These are phyloP conservation scores for Cornus suecica DNA, from an alignment of 148 eudicot genomes.

Conservation along the genomic window DNA sequence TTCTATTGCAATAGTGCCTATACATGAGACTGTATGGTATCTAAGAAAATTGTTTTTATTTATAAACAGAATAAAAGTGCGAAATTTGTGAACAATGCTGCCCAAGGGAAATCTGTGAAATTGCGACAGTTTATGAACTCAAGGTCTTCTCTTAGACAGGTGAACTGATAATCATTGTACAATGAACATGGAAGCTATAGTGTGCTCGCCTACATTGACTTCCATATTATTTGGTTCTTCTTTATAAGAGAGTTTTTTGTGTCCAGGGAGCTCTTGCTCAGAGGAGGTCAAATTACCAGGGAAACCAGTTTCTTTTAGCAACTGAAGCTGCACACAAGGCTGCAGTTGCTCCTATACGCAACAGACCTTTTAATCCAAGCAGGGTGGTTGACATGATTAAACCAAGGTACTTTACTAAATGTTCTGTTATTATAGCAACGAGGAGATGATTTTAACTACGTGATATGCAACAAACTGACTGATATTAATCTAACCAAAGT, in stretches of 20 bases:
- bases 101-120: conserved; percentile 57
- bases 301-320: conserved; percentile 61
- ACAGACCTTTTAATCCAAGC: conserved; percentile 41
- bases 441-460: background rate
- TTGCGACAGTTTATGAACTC: conserved; percentile 63
- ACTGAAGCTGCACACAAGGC: conserved; percentile 74
- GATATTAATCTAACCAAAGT: background rate
- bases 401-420: conserved; percentile 46
- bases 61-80: conserved; percentile 55
- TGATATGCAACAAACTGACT: conserved; percentile 5
- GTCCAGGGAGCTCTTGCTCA: conserved; percentile 75
- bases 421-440: background rate
- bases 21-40: background rate
- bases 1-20: conserved; percentile 5
- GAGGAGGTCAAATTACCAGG: conserved; percentile 74
- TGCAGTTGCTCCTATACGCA: conserved; percentile 51
- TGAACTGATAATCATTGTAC: conserved; percentile 13
- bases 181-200: background rate
- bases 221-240: background rate
- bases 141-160: conserved; percentile 84
- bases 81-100: conserved; percentile 33
- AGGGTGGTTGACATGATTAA: conserved; percentile 51
- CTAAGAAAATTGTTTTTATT: background rate
- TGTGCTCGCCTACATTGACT: background rate
- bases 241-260: background rate